Evolutionary conservation across 2,329 filamentous ascomycete genomes (phyloP).

Genomic region (Diaporthe nobilis): DNA sequence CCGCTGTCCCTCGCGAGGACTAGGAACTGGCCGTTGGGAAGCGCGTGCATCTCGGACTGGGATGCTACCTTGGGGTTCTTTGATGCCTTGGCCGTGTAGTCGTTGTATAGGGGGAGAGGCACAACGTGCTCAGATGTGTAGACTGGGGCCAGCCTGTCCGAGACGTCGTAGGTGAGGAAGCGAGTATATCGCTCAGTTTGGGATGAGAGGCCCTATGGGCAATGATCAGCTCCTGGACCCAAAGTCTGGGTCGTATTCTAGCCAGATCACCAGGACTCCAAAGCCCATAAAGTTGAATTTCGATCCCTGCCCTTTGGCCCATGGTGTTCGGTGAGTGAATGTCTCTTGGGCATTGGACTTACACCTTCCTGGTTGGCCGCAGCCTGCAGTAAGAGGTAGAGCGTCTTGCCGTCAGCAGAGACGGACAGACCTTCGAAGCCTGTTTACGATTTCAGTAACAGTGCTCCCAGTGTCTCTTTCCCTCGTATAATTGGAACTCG

Average conservation of each 20-base stretch:
- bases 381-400: slow-evolving; percentile 77
- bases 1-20: slow-evolving; percentile 75
- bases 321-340: background rate
- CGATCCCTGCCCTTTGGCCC: background rate
- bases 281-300: too few species aligned
- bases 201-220: slow-evolving; percentile 24
- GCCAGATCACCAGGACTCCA: too few species aligned
- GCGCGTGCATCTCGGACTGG: slow-evolving; percentile 77
- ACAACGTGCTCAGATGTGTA: slow-evolving; percentile 76
- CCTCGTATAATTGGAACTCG: background rate
- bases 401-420: slow-evolving; percentile 72
- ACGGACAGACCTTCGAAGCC: slow-evolving; percentile 78
- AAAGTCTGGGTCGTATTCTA: background rate
- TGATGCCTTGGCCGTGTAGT: slow-evolving; percentile 61
- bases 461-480: too few species aligned
- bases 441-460: background rate
- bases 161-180: slow-evolving; percentile 70
- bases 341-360: slow-evolving; percentile 58
- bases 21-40: slow-evolving; percentile 75
- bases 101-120: slow-evolving; percentile 71
- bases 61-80: slow-evolving; percentile 64
- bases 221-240: background rate
- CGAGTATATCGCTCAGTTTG: slow-evolving; percentile 63
- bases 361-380: slow-evolving; percentile 69
- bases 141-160: slow-evolving; percentile 53